Evolutionary conservation across 305 asterid genomes (phyloP).

Genomic region (Coffea humblotiana): DNA sequence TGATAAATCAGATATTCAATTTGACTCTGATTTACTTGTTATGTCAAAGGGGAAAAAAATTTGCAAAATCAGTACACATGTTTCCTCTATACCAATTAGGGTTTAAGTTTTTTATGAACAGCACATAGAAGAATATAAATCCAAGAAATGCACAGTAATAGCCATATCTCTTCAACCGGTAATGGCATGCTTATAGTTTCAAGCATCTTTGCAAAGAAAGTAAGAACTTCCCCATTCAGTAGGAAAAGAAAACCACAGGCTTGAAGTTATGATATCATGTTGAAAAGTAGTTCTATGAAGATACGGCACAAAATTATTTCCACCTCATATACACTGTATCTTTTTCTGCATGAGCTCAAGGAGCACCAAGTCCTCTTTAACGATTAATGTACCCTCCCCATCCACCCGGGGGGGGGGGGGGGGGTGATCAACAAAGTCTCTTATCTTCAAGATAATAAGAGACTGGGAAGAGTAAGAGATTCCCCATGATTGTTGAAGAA

Average conservation of each 20-base stretch:
- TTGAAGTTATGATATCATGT: background rate
- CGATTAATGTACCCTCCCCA: no score
- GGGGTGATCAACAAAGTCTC: conserved; percentile 9
- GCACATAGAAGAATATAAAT: background rate
- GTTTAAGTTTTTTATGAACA: background rate
- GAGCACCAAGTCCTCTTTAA: conserved; percentile 19
- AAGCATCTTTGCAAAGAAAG: no score
- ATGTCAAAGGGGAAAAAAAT: no score
- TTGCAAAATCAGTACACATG: background rate
- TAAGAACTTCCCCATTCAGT: background rate
- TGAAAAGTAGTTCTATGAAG: background rate
- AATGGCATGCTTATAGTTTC: background rate
- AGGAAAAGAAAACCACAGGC: background rate
- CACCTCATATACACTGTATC: conserved; percentile 27
- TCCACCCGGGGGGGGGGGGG: background rate
- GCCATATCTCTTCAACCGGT: background rate
- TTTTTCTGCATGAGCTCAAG: conserved; percentile 29
- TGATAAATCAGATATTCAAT: no score
- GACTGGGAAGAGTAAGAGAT: background rate
- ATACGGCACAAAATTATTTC: background rate
- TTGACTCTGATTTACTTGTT: no score
- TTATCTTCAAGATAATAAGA: conserved; percentile 12
- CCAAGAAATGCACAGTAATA: background rate
- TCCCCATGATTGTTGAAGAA: background rate
- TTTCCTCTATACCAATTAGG: background rate